Base-by-base conservation (phyloP, 2,329 filamentous ascomycete genomes). In the Ophiostoma populinum region DNA sequence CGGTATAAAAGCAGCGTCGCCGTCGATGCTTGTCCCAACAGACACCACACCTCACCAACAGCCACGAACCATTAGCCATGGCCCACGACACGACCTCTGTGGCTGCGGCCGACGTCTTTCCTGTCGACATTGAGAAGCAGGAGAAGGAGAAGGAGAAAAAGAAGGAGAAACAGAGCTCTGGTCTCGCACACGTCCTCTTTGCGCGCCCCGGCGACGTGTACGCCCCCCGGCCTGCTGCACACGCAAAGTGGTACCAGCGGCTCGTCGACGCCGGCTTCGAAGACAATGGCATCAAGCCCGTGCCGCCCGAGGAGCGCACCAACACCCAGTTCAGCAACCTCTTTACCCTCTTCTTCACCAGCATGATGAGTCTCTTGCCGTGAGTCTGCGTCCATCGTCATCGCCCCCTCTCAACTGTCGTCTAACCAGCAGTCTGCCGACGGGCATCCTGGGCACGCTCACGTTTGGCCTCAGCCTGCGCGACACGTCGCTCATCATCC, bases 321-420 rank as follows among this genome's bases (percentile, higher is more conserved):
- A 59, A 66, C 41, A 68, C 55, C 7, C 55, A 58, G 24, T 66
- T 66, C 43, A 57, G 57, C 49, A 66, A 68, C 40, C 55, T 75
- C 30, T 74, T 75, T 46, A 71, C 67, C 4, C 55, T 74, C 17
- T 73, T 70, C 57, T 70, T 72, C 46, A 68, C 65, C 15, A 61
- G 68, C 40, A 59, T 69, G 37, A 55, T 67, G 28, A 70, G 65
- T 45, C 56, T 71, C 7, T 47, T 75, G 21, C 68, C 70, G 69
- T 73, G 47, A 51, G 66, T 57, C 21, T 28, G 26, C 17, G 9
- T n/a, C 16, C 5, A 10, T 7, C 2, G 11, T 21, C 7, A n/a
- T 16, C 4, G 20, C n/a, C 7, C 16, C 7, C 16, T 15, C 4
- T 16, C 9, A 17, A 25, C 25, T 37, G 13, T 36, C 16, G 37